Conservation (phyloP, 805 yeast genomes). For the Lachancea sp. region DNA sequence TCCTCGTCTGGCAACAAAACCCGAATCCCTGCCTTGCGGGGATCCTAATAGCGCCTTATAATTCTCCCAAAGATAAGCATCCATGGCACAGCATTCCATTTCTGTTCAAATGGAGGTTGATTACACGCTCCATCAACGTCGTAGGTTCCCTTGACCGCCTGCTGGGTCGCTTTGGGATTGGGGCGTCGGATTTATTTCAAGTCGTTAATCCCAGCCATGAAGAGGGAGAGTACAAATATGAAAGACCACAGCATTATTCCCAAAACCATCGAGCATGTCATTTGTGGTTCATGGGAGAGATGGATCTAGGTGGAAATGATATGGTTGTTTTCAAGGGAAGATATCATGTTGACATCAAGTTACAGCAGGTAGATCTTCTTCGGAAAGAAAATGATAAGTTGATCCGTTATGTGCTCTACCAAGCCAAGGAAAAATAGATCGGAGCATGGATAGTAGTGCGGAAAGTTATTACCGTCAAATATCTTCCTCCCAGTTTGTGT, state of each 20-base stretch:
- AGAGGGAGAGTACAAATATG: slow-evolving; percentile 26
- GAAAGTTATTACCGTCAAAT: neutral
- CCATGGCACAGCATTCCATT: slow-evolving; percentile 25
- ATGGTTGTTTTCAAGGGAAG: slow-evolving; percentile 27
- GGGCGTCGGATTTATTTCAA: slow-evolving; percentile 22
- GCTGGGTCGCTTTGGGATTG: slow-evolving; percentile 19
- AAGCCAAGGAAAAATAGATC: slow-evolving; percentile 14
- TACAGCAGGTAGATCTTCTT: slow-evolving; percentile 27
- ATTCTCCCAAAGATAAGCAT: slow-evolving; percentile 11
- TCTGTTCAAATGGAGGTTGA: slow-evolving; percentile 24
- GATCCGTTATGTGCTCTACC: slow-evolving; percentile 26
- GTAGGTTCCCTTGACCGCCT: slow-evolving; percentile 14
- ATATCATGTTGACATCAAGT: slow-evolving; percentile 28
- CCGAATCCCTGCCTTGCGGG: slow-evolving; percentile 29
- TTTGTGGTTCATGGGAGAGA: slow-evolving; percentile 29
- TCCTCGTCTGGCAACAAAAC: slow-evolving; percentile 31
- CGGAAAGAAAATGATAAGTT: slow-evolving; percentile 24
- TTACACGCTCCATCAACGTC: slow-evolving; percentile 21
- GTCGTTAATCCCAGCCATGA: slow-evolving; percentile 23
- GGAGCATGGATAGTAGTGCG: too few relatives aligned
- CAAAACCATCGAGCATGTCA: slow-evolving; percentile 21
- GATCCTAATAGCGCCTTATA: slow-evolving; percentile 18
- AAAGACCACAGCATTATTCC: slow-evolving; percentile 23
- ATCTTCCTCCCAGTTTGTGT: slow-evolving; percentile 29
- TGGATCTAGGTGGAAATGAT: slow-evolving; percentile 20